Evolutionary conservation across 2,329 filamentous ascomycete genomes (phyloP).

Genomic region (Diatrype stigma): DNA sequence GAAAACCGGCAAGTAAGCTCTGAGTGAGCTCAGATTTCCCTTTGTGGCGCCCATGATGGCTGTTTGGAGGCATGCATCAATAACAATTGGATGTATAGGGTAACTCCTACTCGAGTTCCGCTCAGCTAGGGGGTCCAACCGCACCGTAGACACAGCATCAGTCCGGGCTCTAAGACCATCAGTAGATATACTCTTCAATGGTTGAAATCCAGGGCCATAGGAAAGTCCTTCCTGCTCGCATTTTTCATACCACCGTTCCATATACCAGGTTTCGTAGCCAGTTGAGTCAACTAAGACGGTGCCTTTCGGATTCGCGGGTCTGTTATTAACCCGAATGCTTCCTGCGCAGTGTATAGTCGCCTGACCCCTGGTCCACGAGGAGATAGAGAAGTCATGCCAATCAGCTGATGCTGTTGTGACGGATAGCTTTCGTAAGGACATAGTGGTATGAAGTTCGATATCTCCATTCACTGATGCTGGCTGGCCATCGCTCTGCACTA

Average conservation of each 20-base stretch:
- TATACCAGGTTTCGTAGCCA: neutral
- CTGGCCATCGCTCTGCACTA: neutral
- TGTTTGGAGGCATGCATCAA: slow-evolving; percentile 15
- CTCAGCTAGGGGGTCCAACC: neutral
- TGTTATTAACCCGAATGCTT: neutral
- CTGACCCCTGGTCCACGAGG: slow-evolving; percentile 8
- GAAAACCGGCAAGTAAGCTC: too few species aligned
- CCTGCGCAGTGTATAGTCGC: slow-evolving; percentile 9
- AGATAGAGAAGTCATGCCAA: slow-evolving; percentile 15
- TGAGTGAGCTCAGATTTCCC: too few species aligned
- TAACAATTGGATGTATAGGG: slow-evolving; percentile 11
- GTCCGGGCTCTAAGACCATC: slow-evolving; percentile 2
- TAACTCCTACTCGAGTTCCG: neutral
- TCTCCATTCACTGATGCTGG: too few species aligned
- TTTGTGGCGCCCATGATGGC: slow-evolving; percentile 1
- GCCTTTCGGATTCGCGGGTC: neutral
- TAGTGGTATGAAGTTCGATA: slow-evolving; percentile 15
- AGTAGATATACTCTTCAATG: slow-evolving; percentile 8
- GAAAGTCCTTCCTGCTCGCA: slow-evolving; percentile 10
- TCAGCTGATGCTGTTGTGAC: neutral
- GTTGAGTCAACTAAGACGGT: neutral
- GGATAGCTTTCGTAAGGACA: slow-evolving; percentile 10
- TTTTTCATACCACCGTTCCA: slow-evolving; percentile 2
- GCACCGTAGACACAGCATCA: neutral
- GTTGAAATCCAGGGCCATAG: slow-evolving; percentile 15